Percentiles rank a stretch among this genome's conserved stretches.
phyloP scores from a whole-genome alignment of 495 filamentous ascomycete genomes.

The Physcia stellaris region DNA sequence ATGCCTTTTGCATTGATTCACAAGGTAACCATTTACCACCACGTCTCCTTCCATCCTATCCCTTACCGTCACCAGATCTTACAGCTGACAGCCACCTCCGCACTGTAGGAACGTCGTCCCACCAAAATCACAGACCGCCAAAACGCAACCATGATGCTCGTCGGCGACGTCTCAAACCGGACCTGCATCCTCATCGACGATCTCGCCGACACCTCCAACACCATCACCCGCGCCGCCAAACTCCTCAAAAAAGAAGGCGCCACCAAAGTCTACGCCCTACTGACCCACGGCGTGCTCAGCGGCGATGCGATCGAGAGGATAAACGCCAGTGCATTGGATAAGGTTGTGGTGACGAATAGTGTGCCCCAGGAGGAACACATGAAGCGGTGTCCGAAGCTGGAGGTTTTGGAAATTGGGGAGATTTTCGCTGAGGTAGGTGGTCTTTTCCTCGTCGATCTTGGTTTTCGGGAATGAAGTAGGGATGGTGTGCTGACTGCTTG shows the following conservation, averaged over 20 bases:
- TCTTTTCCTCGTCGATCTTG: constrained; percentile 1
- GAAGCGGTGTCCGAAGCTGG: constrained; percentile 65
- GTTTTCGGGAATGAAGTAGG: not conserved
- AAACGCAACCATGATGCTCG: constrained; percentile 97
- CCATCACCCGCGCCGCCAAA: constrained; percentile 93
- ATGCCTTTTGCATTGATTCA: constrained; percentile 95
- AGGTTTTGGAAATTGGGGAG: constrained; percentile 80
- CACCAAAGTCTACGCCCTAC: constrained; percentile 69
- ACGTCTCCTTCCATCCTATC: constrained; percentile 3
- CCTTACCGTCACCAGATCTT: constrained; percentile 13
- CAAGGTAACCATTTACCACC: constrained; percentile 53
- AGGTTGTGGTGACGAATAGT: constrained; percentile 86
- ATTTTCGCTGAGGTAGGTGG: constrained; percentile 76
- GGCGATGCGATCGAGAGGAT: constrained; percentile 91
- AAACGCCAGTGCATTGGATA: constrained; percentile 79
- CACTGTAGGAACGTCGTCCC: constrained; percentile 92
- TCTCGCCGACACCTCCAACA: constrained; percentile 89
- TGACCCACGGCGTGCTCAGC: constrained; percentile 89
- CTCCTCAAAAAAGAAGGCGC: constrained; percentile 90
- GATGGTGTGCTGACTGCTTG: not conserved
- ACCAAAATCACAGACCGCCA: constrained; percentile 85
- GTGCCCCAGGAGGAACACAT: constrained; percentile 79
- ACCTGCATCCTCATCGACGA: constrained; percentile 89
- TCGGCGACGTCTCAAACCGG: constrained; percentile 70
- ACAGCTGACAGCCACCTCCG: no score